Conservation (phyloP, 345 rosid species). For the Camelina sativa region DNA sequence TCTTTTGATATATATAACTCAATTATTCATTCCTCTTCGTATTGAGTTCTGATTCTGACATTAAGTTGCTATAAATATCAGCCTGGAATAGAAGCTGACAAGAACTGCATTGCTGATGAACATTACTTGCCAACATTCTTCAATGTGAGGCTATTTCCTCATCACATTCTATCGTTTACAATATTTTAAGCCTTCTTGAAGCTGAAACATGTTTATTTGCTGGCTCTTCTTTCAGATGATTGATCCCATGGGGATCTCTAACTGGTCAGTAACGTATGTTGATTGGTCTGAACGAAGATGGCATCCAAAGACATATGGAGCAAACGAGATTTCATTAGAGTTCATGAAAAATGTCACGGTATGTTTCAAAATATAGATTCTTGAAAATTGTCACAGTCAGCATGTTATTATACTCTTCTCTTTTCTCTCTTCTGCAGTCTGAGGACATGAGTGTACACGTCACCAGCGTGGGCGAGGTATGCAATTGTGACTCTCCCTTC, state of each 20-base stretch:
- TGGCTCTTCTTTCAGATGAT: slow-evolving; percentile 57
- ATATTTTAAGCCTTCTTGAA: slow-evolving; percentile 23
- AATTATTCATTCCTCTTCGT: background rate
- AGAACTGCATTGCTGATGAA: slow-evolving; percentile 94
- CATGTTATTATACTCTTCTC: slow-evolving; percentile 8
- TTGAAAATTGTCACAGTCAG: background rate
- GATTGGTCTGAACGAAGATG: slow-evolving; percentile 99
- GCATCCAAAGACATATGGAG: slow-evolving; percentile 87
- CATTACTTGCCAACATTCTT: slow-evolving; percentile 95
- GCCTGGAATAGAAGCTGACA: slow-evolving; percentile 94
- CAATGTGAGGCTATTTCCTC: slow-evolving; percentile 50
- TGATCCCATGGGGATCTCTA: slow-evolving; percentile 91
- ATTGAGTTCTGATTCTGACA: slow-evolving; percentile 12
- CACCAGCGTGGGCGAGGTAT: slow-evolving; percentile 71
- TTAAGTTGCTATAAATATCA: slow-evolving; percentile 47
- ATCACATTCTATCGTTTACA: slow-evolving; percentile 2
- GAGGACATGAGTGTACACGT: slow-evolving; percentile 72
- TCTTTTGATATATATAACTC: background rate
- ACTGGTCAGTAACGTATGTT: slow-evolving; percentile 91
- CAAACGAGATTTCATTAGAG: slow-evolving; percentile 58
- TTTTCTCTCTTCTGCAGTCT: slow-evolving; percentile 58
- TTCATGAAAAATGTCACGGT: slow-evolving; percentile 84
- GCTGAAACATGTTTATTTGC: slow-evolving; percentile 17
- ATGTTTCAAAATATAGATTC: slow-evolving; percentile 15
- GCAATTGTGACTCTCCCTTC: background rate